Percentiles rank a stretch among this genome's conserved stretches.
phyloP scores from a whole-genome alignment of 2,329 filamentous ascomycete species.

The Aspergillus hiratsukae region DNA sequence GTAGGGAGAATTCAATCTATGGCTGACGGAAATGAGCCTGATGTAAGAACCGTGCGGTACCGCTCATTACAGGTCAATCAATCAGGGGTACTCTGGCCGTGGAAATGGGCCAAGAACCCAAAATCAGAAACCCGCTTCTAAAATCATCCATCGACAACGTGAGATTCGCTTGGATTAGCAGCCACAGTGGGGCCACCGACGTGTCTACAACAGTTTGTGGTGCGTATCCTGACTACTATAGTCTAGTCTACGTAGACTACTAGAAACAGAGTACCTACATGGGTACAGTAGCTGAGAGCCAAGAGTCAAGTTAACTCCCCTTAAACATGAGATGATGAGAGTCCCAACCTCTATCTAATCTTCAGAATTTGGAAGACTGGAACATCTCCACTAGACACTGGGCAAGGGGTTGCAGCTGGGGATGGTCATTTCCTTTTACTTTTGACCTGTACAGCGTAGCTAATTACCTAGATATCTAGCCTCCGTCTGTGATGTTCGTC shows the following conservation, averaged over 20 bases:
- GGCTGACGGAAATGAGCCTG: not conserved
- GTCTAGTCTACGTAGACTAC: not conserved
- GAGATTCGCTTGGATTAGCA: conserved; percentile 6
- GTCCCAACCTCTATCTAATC: not conserved
- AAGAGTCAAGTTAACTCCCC: not conserved
- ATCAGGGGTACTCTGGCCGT: not conserved
- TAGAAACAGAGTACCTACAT: not conserved
- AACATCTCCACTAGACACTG: conserved; percentile 2
- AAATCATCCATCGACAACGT: conserved; percentile 8
- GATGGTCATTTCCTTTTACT: not conserved
- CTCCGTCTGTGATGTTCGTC: not conserved
- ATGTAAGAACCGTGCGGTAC: not conserved
- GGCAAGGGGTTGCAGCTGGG: not conserved
- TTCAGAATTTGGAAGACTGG: conserved; percentile 1
- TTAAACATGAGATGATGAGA: not conserved
- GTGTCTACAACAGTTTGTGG: conserved; percentile 1
- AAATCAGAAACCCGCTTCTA: conserved; percentile 4
- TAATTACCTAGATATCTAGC: not conserved
- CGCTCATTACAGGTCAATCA: not conserved
- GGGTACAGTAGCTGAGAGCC: not conserved
- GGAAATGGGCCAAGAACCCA: conserved; percentile 4
- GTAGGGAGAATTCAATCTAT: not conserved
- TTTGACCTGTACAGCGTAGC: not conserved
- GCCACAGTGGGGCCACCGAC: conserved; percentile 4
- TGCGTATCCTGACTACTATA: not conserved